phyloP scores from a whole-genome alignment of 1,284 basidiomycete genomes.

The Erythrobasidium hasegawianum region DNA sequence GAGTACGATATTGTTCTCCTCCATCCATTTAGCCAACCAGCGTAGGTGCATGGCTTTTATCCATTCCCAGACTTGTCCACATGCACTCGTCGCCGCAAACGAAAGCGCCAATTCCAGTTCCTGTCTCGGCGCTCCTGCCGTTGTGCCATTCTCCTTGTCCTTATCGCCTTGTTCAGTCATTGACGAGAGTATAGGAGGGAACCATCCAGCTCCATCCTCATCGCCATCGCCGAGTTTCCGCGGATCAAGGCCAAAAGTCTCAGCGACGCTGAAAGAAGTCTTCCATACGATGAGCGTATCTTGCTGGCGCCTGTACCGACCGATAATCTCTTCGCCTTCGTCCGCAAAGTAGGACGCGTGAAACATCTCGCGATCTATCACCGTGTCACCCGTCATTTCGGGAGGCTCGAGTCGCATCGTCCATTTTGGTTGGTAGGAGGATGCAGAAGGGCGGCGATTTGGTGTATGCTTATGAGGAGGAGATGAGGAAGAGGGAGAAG shows the following conservation, averaged over 20 bases:
- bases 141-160: neutral
- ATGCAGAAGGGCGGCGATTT: too few relatives aligned
- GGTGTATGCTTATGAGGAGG: too few relatives aligned
- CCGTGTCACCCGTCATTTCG: neutral
- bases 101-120: neutral
- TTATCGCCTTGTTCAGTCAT: too few relatives aligned
- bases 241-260: constrained; percentile 47
- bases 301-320: constrained; percentile 46
- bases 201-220: neutral
- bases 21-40: too few relatives aligned
- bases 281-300: constrained; percentile 99
- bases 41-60: neutral
- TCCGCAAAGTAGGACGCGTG: constrained; percentile 2
- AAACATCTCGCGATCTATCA: constrained; percentile 13
- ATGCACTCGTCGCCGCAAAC: neutral
- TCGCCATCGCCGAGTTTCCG: too few relatives aligned
- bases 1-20: too few relatives aligned
- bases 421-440: constrained; percentile 18
- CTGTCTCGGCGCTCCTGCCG: neutral
- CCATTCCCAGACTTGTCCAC: constrained; percentile 2
- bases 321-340: constrained; percentile 29
- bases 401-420: constrained; percentile 25
- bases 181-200: neutral
- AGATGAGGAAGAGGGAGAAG: neutral
- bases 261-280: constrained; percentile 82